Evolutionary conservation across 257 asterid species (phyloP).

Genomic region (Solanum phureja): DNA sequence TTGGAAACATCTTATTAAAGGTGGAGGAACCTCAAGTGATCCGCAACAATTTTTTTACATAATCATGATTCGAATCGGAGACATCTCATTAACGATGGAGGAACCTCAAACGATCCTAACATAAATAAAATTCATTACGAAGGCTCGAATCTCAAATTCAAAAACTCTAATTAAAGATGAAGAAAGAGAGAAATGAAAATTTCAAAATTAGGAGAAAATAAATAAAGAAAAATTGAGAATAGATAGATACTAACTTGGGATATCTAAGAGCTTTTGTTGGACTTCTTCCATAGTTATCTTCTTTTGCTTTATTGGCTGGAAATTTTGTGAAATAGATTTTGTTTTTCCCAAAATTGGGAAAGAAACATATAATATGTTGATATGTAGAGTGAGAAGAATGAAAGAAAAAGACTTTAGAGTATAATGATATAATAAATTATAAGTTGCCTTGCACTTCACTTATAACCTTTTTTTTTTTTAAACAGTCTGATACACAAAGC

Average conservation of each 20-base stretch:
- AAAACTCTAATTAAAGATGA: neutral
- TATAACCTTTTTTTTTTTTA: too few species aligned
- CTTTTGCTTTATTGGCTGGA: neutral
- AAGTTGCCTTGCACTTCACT: neutral
- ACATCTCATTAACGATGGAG: too few species aligned
- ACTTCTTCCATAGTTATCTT: neutral
- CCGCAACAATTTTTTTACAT: neutral
- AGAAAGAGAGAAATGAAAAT: neutral
- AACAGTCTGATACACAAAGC: fast-evolving
- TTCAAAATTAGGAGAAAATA: neutral
- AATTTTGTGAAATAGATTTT: neutral
- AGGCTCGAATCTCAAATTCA: neutral
- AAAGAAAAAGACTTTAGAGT: neutral
- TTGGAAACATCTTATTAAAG: neutral
- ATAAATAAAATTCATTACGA: neutral
- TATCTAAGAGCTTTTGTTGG: neutral
- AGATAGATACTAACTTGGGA: neutral
- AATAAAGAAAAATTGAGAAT: neutral
- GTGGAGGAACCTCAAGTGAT: neutral
- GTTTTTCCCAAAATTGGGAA: neutral
- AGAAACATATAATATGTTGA: neutral
- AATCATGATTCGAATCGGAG: neutral
- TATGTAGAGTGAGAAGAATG: neutral
- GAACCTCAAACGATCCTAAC: too few species aligned
- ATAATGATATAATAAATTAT: neutral